Evolutionary conservation across 2,329 filamentous ascomycete species (phyloP), one percentile per base, ranked within the genome.

Genomic region (Pyricularia pennisetigena): DNA sequence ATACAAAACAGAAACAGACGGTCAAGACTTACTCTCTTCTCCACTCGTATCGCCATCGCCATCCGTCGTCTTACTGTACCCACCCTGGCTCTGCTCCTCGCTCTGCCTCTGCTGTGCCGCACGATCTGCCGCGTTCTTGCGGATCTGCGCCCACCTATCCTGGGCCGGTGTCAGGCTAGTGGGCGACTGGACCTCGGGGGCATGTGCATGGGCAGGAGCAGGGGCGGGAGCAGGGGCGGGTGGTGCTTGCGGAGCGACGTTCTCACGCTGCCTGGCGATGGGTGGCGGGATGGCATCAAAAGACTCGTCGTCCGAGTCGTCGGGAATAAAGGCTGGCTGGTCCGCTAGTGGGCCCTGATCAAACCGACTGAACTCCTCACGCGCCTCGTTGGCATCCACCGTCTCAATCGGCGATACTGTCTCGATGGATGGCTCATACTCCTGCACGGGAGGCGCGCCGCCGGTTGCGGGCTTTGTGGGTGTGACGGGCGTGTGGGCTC

Each of bases 111-210:
- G 84, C 41, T 49, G 41, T 7, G 86, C 82, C 49, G 91, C 91
- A 69, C 93, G 86, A 70, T 95, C 90, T 3, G 93, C 93, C 12
- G 95, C 95, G 74, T 97, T 97, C 83, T 94, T 94, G 72, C 94
- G 88, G 72, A 98, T 97, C 78, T 97, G 93, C 0, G 94, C 94
- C 95, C 95, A 99, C 68, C 94, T 89, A 76, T 97, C 94, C 71
- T 90, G 84, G 35, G 81, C 80, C 4, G 82, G 81, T 8, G 41
- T 49, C 54, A 75, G 73, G 54, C 74, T 71, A 64, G 76, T 72
- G 23, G 76, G 72, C 26, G 70, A 68, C 41, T 49, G 41, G 69
- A 74, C 66, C 68, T 74, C 64, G 70, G 74, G 26, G 74, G 72
- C n/a, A 71, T 70, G 71, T 16, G 74, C 12, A 7, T 8, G 65